Base-by-base conservation (phyloP, 257 asterid genomes). In the Prunella vulgaris region DNA sequence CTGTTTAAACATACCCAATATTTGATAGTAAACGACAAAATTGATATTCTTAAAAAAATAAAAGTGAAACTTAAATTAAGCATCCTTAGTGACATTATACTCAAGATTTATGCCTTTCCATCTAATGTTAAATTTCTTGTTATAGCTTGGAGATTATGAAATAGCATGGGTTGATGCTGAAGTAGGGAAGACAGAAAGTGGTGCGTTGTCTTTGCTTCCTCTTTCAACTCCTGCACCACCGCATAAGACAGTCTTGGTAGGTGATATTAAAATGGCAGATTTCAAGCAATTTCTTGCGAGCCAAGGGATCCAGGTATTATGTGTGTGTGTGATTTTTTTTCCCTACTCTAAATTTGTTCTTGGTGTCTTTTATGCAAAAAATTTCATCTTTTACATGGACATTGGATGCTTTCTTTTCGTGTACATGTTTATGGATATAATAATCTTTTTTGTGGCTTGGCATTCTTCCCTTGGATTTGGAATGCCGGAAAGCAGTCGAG, bases 201-300 rank as follows among this genome's bases (percentile, higher is more conserved):
- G 84, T 54, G 76, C 87, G 73, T 68, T 88, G 66, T 85, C 96
- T 42, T 76, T 90, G 75, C 87, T 82, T 79, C 97, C 97, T 74
- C 84, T 84, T 65, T 84, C 96, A 40, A 78, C 84, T 59, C 85
- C 87, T 49, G 82, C 93, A 68, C 87, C 96, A 61, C 81, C 93
- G 38, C 99, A 93, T 78, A 87, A 93, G 80, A 86, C 97, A 10
- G 99, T 93, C 65, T 85, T 93, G 66, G 97, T 93, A 4, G 99
- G 99, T 51, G 99, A 93, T 81, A 67, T 93, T 65, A 93, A 93
- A 83, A 85, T 93, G 96, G 95, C 99, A 10, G 99, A 93, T 83
- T 89, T 93, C 84, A 93, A 90, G 89, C 97, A 93, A 83, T 88
- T 83, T 79, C 96, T 93, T 33, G 94, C 97, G 0, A 87, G 92